Evolutionary conservation across 495 filamentous ascomycete species (phyloP), one percentile per base, ranked within the genome.

Genomic region (Podospora sp.): DNA sequence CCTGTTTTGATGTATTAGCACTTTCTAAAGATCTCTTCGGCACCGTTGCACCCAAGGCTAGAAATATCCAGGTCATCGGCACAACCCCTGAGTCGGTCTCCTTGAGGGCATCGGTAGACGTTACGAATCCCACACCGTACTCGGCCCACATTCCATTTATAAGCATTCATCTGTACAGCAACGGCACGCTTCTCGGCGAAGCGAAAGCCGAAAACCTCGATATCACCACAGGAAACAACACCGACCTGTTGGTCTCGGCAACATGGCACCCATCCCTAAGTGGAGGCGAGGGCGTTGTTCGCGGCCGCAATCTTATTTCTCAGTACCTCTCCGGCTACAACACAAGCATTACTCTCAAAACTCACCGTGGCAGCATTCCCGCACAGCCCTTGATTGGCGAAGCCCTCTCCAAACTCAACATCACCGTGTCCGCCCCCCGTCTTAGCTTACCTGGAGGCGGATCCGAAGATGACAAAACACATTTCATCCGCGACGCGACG

Each of bases 51-150:
- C 91, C 90, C 14, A 81, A 86, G 60, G 76, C 96, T 56, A 85
- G 86, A 16, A 78, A 77, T 51, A 75, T 99, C 21, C 78, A 84
- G 62, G 84, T 99, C 64, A 72, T 87, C 33, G 82, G 89, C 49
- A 96, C 93, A 0, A 88, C 88, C 4, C 78, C 83, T 50, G 84
- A 87, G 18, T 90, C 88, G 6, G 76, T 97, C 22, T 86, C 84
- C 16, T 75, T 97, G 11, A 80, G 85, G 66, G 89, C 91, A 11
- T 79, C 73, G 22, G 79, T 96, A 65, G 95, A 94, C 73, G 81
- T 97, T 66, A 94, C 91, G 1, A 99, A 99, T 72, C 95, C 95
- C 3, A 96, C 93, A 0, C 80, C 88, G 0, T 97, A 97, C 76
- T 88, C 91, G 25, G 92, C 91, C 0, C 81, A 82, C 21, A 79